Percentiles rank a stretch among this genome's conserved stretches.
phyloP scores from a whole-genome alignment of 2,329 filamentous ascomycete genomes.

The Lasiodiplodia gonubiensis region DNA sequence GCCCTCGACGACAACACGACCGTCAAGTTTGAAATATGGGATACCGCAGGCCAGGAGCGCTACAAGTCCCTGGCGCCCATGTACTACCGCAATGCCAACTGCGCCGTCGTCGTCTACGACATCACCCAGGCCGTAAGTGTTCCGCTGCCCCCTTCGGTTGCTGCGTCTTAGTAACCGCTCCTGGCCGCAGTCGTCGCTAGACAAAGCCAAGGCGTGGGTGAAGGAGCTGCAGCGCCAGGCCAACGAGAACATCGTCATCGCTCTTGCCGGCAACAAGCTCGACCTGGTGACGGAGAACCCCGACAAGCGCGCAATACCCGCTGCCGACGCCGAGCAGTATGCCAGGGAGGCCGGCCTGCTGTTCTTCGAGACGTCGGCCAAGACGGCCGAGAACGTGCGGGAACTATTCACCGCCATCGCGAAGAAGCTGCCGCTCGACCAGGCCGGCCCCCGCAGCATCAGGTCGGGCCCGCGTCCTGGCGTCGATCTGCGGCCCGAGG shows the following conservation, averaged over 20 bases:
- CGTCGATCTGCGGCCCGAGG: slow-evolving; percentile 70
- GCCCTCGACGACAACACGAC: slow-evolving; percentile 97
- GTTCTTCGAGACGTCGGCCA: slow-evolving; percentile 98
- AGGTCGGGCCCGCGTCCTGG: slow-evolving; percentile 67
- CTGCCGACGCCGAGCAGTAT: slow-evolving; percentile 92
- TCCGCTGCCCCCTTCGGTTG: slow-evolving; percentile 17
- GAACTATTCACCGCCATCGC: slow-evolving; percentile 97
- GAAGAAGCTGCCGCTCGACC: slow-evolving; percentile 95
- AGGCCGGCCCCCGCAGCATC: slow-evolving; percentile 88
- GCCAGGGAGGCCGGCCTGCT: slow-evolving; percentile 90
- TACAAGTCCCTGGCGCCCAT: slow-evolving; percentile 99
- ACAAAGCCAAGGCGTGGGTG: slow-evolving; percentile 99
- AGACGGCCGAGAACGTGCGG: slow-evolving; percentile 93
- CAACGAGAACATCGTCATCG: slow-evolving; percentile 99
- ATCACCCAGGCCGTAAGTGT: slow-evolving; percentile 93
- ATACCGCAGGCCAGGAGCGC: slow-evolving; percentile 96
- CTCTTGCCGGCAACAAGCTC: slow-evolving; percentile 95
- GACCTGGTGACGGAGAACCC: slow-evolving; percentile 94
- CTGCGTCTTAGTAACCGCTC: slow-evolving; percentile 29
- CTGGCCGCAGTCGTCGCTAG: slow-evolving; percentile 77
- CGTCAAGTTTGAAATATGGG: slow-evolving; percentile 99
- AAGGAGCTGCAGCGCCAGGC: slow-evolving; percentile 98
- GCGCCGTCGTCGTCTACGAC: slow-evolving; percentile 98
- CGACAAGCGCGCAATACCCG: slow-evolving; percentile 90
- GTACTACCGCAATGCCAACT: slow-evolving; percentile 99